These are phyloP conservation scores for Stagonosporopsis rhizophila DNA, from an alignment of 2,329 filamentous ascomycete genomes.

Conservation along the genomic window DNA sequence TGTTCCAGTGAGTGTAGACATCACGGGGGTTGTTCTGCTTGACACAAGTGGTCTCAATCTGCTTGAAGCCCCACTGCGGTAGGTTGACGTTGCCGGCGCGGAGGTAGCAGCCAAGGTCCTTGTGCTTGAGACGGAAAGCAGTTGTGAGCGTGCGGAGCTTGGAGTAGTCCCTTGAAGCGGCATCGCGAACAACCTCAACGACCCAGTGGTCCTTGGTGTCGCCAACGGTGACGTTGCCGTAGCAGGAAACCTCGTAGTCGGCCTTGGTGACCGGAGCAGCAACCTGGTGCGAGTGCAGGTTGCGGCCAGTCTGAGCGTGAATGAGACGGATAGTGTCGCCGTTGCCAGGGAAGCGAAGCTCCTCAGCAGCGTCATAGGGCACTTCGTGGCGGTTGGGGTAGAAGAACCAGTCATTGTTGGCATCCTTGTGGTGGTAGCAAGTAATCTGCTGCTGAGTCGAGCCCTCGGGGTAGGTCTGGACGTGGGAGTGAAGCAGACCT, in stretches of 20 bases:
- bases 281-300: conserved; percentile 93
- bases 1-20: conserved; percentile 98
- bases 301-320: conserved; percentile 94
- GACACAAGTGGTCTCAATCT: conserved; percentile 95
- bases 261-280: conserved; percentile 87
- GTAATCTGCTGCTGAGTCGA: conserved; percentile 96
- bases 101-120: conserved; percentile 86
- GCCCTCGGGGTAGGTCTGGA: conserved; percentile 94
- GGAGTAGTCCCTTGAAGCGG: conserved; percentile 82
- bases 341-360: conserved; percentile 77
- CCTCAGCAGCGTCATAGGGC: conserved; percentile 74
- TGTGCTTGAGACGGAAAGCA: conserved; percentile 86
- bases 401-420: conserved; percentile 99
- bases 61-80: conserved; percentile 99
- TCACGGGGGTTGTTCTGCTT: conserved; percentile 93
- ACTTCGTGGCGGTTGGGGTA: conserved; percentile 85
- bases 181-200: conserved; percentile 89
- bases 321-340: conserved; percentile 83
- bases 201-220: conserved; percentile 99
- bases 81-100: conserved; percentile 95
- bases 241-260: conserved; percentile 92
- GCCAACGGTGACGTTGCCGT: conserved; percentile 93
- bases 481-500: conserved; percentile 92
- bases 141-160: conserved; percentile 91
- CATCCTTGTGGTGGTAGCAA: conserved; percentile 99